phyloP scores from a whole-genome alignment of 2,329 filamentous ascomycete genomes.

The Lizonia empirigonia region DNA sequence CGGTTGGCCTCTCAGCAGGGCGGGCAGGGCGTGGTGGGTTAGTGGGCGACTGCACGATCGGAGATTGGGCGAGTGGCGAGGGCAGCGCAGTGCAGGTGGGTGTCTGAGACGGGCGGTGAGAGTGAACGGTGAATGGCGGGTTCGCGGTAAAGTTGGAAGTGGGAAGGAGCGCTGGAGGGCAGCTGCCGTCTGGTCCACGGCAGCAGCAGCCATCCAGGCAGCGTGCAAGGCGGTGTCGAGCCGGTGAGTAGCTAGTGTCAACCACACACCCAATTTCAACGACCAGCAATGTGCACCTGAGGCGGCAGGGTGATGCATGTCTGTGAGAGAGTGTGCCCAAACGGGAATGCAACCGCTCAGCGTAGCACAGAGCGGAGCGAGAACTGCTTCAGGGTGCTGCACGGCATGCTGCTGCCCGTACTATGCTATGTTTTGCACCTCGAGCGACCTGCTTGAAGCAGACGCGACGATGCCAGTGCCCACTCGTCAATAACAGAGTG shows the following conservation, averaged over 20 bases:
- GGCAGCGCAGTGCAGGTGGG: constrained; percentile 16
- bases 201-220: constrained; percentile 6
- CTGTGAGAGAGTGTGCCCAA: constrained; percentile 13
- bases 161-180: too few species aligned
- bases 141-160: constrained; percentile 8
- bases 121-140: constrained; percentile 17
- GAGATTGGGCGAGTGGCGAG: constrained; percentile 21
- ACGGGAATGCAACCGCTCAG: constrained; percentile 24
- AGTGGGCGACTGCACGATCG: constrained; percentile 6
- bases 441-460: constrained; percentile 11
- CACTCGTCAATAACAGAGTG: constrained; percentile 25
- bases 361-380: constrained; percentile 26
- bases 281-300: constrained; percentile 19
- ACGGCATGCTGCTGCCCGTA: constrained; percentile 19
- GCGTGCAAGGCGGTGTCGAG: neutral
- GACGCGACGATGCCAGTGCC: constrained; percentile 16
- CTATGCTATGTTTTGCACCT: constrained; percentile 15
- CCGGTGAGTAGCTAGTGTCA: constrained; percentile 14
- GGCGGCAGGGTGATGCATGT: constrained; percentile 13
- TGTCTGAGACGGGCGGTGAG: constrained; percentile 23
- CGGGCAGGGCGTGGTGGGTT: constrained; percentile 1
- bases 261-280: constrained; percentile 33
- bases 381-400: constrained; percentile 33
- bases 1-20: constrained; percentile 17
- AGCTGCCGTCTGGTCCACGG: constrained; percentile 1